These are phyloP conservation scores for Daldinia vernicosa DNA, from an alignment of 495 filamentous ascomycete genomes.

Conservation along the genomic window DNA sequence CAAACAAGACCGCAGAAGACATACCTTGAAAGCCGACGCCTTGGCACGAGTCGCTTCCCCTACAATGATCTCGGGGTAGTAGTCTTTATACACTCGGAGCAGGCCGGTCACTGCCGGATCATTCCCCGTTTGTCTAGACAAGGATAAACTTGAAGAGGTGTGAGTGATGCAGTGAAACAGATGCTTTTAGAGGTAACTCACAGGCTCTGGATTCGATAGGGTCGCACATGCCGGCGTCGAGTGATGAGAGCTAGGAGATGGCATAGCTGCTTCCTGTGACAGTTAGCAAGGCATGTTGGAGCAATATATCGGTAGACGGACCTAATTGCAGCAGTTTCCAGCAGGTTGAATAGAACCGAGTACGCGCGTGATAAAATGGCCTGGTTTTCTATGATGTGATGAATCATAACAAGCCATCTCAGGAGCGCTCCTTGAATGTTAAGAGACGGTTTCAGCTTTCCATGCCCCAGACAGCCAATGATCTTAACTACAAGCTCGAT, in stretches of 20 bases:
- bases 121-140: slow-evolving; percentile 69
- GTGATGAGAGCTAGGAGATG: slow-evolving; percentile 87
- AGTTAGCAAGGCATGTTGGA: slow-evolving; percentile 46
- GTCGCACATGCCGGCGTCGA: slow-evolving; percentile 84
- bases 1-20: background rate
- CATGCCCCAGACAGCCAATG: slow-evolving; percentile 79
- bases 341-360: slow-evolving; percentile 79
- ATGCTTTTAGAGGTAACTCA: slow-evolving; percentile 58
- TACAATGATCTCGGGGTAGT: slow-evolving; percentile 89
- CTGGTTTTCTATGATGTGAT: slow-evolving; percentile 75
- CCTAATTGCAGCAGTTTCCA: slow-evolving; percentile 82
- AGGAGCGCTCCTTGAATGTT: slow-evolving; percentile 73
- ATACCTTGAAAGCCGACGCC: slow-evolving; percentile 65
- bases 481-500: slow-evolving; percentile 71
- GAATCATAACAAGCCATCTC: slow-evolving; percentile 82
- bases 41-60: slow-evolving; percentile 65
- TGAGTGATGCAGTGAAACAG: slow-evolving; percentile 29
- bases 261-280: slow-evolving; percentile 68
- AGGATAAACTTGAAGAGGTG: slow-evolving; percentile 58
- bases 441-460: slow-evolving; percentile 77
- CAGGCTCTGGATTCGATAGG: slow-evolving; percentile 83
- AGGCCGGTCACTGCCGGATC: slow-evolving; percentile 81
- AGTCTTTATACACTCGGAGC: slow-evolving; percentile 85
- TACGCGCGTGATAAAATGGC: slow-evolving; percentile 74
- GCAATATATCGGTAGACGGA: slow-evolving; percentile 42